These are phyloP conservation scores for Linanthus parryae DNA, from an alignment of 148 eudicot species.

Conservation along the genomic window DNA sequence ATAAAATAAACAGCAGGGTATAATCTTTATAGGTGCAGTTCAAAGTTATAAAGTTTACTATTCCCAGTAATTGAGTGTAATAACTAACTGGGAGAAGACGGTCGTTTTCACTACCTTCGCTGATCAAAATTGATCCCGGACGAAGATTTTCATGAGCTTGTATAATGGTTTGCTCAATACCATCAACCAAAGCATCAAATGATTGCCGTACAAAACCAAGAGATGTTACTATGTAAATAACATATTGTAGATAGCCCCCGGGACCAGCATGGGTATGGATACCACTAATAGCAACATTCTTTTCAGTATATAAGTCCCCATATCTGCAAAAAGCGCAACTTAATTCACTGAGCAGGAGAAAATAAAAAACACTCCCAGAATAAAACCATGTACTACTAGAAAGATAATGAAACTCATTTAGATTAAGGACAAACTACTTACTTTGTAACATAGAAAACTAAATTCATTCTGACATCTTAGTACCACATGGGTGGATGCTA, in stretches of 20 bases:
- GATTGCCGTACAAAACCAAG: conserved; percentile 94
- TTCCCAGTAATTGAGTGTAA: background rate
- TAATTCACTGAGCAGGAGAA: conserved; percentile 3
- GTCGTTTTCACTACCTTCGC: conserved; percentile 45
- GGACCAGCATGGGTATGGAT: conserved; percentile 99
- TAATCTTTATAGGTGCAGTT: background rate
- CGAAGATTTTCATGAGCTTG: conserved; percentile 84
- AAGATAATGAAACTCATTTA: background rate
- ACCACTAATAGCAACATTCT: conserved; percentile 95
- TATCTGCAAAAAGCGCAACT: conserved; percentile 42
- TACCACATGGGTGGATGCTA: background rate
- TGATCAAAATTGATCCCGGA: conserved; percentile 81
- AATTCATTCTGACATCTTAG: background rate
- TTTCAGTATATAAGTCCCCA: conserved; percentile 78
- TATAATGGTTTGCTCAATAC: conserved; percentile 81
- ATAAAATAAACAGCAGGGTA: background rate
- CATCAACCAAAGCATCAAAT: conserved; percentile 84
- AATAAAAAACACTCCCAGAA: background rate
- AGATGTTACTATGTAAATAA: conserved; percentile 79
- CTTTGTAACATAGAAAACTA: background rate
- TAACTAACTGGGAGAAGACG: background rate
- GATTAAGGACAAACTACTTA: background rate
- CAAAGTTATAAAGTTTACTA: background rate
- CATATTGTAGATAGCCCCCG: conserved; percentile 91
- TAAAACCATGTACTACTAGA: background rate